Conservation (phyloP, 2,329 filamentous ascomycete genomes). For the Trichoderma afroharzianum region DNA sequence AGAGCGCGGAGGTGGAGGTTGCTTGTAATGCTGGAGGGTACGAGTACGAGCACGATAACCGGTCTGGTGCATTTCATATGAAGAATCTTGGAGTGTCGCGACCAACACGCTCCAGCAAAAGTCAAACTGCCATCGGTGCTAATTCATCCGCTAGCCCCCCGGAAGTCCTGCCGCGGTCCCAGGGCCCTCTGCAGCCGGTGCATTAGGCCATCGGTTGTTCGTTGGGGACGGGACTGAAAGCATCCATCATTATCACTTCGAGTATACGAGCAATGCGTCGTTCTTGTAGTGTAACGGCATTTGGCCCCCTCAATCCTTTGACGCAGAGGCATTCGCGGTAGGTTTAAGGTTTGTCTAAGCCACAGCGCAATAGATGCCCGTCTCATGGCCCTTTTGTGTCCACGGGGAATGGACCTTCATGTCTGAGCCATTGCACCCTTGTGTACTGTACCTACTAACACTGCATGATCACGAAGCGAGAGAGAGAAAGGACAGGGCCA, state of each 20-base stretch:
- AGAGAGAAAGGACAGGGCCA: not conserved
- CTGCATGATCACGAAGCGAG: not conserved
- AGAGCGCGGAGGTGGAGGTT: not conserved
- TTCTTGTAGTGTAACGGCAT: not conserved
- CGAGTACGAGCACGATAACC: not conserved
- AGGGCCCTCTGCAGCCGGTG: slow-evolving; percentile 20
- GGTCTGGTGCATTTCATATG: not conserved
- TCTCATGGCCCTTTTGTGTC: not conserved
- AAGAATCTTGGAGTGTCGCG: not conserved
- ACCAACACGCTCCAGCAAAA: not conserved
- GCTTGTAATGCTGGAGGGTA: not conserved
- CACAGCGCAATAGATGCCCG: not conserved
- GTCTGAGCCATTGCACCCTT: not conserved
- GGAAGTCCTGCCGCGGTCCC: slow-evolving; percentile 17
- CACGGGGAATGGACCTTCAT: not conserved
- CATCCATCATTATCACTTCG: not conserved
- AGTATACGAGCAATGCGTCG: not conserved
- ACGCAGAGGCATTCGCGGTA: not conserved
- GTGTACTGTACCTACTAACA: not conserved
- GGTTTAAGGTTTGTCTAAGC: not conserved
- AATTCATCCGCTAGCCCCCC: slow-evolving; percentile 9
- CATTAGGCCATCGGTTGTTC: slow-evolving; percentile 30
- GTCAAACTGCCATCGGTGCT: not conserved
- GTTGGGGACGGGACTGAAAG: slow-evolving; percentile 24
- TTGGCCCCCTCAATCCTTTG: not conserved